These are phyloP conservation scores for Alnus glutinosa DNA, from an alignment of 306 rosid species.

Conservation along the genomic window DNA sequence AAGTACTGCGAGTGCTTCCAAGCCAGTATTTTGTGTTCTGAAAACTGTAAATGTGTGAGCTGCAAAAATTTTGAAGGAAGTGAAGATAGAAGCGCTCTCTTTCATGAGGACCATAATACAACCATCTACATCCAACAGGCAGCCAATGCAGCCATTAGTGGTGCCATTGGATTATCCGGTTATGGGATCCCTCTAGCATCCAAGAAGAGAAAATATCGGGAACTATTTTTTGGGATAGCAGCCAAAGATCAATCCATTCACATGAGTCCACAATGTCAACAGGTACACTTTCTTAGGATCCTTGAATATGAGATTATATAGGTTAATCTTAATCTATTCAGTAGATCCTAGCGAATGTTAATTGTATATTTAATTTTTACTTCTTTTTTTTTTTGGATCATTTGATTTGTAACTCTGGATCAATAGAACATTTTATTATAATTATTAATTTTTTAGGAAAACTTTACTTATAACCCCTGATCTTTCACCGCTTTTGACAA, in stretches of 20 bases:
- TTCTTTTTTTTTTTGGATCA: neutral
- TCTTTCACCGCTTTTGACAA: too few species aligned
- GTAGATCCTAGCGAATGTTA: neutral
- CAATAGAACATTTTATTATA: neutral
- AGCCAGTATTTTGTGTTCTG: constrained; percentile 73
- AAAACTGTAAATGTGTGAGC: constrained; percentile 73
- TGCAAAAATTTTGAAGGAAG: constrained; percentile 84
- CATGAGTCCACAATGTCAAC: constrained; percentile 38
- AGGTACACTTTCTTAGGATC: constrained; percentile 45
- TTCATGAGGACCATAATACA: constrained; percentile 42
- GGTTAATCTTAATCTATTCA: constrained; percentile 10
- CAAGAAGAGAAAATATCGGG: constrained; percentile 52
- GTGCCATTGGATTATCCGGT: constrained; percentile 58
- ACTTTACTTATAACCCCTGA: too few species aligned
- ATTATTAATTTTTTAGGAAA: too few species aligned
- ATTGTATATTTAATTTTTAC: neutral
- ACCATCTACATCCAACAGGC: constrained; percentile 48
- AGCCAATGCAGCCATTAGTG: constrained; percentile 61
- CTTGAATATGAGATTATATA: constrained; percentile 26
- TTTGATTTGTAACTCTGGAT: neutral
- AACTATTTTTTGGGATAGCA: constrained; percentile 38
- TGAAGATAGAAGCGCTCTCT: constrained; percentile 52
- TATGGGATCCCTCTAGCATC: constrained; percentile 42
- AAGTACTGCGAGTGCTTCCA: constrained; percentile 90
- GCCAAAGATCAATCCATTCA: constrained; percentile 40